Evolutionary conservation across 2,329 filamentous ascomycete genomes (phyloP).

Genomic region (Nannizziopsis barbatae): DNA sequence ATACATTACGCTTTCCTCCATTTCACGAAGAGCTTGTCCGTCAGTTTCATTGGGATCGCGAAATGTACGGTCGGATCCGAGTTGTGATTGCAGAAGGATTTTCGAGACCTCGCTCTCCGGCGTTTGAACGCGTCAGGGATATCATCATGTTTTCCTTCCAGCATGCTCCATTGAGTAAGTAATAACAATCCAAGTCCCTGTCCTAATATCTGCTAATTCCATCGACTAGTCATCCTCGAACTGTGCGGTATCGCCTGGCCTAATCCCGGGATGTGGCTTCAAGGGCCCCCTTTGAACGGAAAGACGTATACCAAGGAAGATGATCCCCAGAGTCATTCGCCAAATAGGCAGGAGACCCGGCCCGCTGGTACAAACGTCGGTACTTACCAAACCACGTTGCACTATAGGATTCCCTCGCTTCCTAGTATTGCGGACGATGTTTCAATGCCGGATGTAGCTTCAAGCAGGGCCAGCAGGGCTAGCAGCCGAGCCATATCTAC

Average conservation of each 20-base stretch:
- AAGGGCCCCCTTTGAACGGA: conserved; percentile 25
- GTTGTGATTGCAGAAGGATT: conserved; percentile 66
- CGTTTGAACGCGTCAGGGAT: conserved; percentile 59
- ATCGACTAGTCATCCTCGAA: conserved; percentile 55
- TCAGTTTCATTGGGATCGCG: conserved; percentile 60
- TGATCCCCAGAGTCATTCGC: conserved; percentile 55
- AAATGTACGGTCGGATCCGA: conserved; percentile 63
- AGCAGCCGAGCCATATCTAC: conserved; percentile 34
- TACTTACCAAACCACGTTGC: conserved; percentile 16
- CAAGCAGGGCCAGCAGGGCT: conserved; percentile 29
- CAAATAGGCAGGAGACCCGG: conserved; percentile 33
- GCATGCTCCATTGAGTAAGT: conserved; percentile 64
- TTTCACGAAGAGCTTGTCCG: conserved; percentile 60
- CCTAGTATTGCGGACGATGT: conserved; percentile 32
- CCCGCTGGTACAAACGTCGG: conserved; percentile 16
- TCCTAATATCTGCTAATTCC: not conserved
- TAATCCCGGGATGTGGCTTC: conserved; percentile 57
- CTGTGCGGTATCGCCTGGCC: conserved; percentile 68
- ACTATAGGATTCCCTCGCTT: conserved; percentile 24
- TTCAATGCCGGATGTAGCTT: conserved; percentile 39
- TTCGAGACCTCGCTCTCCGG: conserved; percentile 38
- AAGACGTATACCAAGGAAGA: conserved; percentile 32
- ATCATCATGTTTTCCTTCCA: conserved; percentile 72
- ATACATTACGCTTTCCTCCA: conserved; percentile 57
- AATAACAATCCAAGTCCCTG: not conserved